phyloP scores from a whole-genome alignment of 1,139 yeast species.

The Hyphopichia buzzinii region DNA sequence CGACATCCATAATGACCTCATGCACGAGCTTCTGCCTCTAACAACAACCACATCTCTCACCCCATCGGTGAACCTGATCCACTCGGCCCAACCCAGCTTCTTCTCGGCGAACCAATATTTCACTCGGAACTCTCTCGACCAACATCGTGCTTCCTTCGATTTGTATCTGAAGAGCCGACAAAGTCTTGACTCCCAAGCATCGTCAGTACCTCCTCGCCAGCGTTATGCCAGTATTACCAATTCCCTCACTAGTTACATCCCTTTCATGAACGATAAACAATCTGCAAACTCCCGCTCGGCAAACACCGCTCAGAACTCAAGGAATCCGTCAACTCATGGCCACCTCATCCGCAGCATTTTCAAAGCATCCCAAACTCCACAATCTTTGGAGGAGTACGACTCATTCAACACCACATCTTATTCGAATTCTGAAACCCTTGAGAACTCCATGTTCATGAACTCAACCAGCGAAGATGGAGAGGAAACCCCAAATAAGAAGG shows the following conservation, averaged over 20 bases:
- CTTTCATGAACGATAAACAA: constrained; percentile 43
- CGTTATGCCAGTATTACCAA: constrained; percentile 37
- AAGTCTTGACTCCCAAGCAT: constrained; percentile 23
- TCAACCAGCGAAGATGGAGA: constrained; percentile 23
- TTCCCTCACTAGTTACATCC: constrained; percentile 42
- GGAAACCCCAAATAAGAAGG: constrained; percentile 20
- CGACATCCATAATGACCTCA: constrained; percentile 8
- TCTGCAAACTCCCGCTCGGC: constrained; percentile 17
- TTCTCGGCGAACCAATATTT: constrained; percentile 46
- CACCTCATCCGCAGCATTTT: constrained; percentile 45
- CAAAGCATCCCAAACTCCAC: constrained; percentile 15
- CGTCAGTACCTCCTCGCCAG: constrained; percentile 15
- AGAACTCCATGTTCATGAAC: constrained; percentile 20
- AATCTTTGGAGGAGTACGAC: background rate
- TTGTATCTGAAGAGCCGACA: constrained; percentile 24
- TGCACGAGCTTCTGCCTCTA: constrained; percentile 39
- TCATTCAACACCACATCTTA: too few species aligned
- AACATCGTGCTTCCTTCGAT: constrained; percentile 38
- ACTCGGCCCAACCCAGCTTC: constrained; percentile 46
- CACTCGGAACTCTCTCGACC: constrained; percentile 39
- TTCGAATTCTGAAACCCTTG: too few species aligned
- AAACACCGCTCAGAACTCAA: constrained; percentile 8
- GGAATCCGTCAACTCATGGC: constrained; percentile 21
- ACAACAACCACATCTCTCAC: constrained; percentile 48
- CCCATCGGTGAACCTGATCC: constrained; percentile 41